Evolutionary conservation across 1,284 basidiomycete species (phyloP), one percentile per base, ranked within the genome.

Genomic region (Baeospora myosura): DNA sequence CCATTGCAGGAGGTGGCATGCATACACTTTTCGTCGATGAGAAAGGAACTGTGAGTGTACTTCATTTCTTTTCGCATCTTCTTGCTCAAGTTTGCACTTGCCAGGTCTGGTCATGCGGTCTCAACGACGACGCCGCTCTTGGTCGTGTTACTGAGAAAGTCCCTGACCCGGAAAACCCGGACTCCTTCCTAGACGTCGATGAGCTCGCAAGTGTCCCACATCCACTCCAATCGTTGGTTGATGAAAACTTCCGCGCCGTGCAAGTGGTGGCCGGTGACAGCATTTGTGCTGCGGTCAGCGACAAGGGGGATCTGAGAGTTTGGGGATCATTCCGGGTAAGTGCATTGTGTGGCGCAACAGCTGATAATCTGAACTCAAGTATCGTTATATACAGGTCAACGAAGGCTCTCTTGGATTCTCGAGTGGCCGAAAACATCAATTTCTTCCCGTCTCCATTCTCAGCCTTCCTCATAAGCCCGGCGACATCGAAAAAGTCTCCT

Each of bases 291-390:
- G 89, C 87, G 11, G 70, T 95, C 47, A 82, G 81, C 44, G 72
- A 76, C 45, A 69, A 81, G 42, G 92, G 93, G 31, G 80, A 88
- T 47, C 64, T 96, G 18, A 71, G 85, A 40, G 87, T 88, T 10
- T 97, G 93, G 93, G 93, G 93, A 26, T 85, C 84, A 41, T 97
- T 96, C 71, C 74, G 90, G 34, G 93, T 93, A 61, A 88, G 69
- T 26, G 36, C 41, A 17, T 35, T 28, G 36, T 40, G 32, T 35
- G n/a, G n/a, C n/a, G n/a, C n/a, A n/a, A n/a, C n/a, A n/a, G n/a
- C n/a, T n/a, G n/a, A n/a, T 7, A 41, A 21, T 42, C 33, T 35
- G 38, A 39, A 18, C 42, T 42, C 22, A 30, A 39, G 26, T 41
- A 25, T 18, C 45, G 38, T 43, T 12, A 38, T 45, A 17, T 43